These are phyloP conservation scores for Teratosphaeria epicoccoides DNA, from an alignment of 2,329 filamentous ascomycete genomes.

Conservation along the genomic window DNA sequence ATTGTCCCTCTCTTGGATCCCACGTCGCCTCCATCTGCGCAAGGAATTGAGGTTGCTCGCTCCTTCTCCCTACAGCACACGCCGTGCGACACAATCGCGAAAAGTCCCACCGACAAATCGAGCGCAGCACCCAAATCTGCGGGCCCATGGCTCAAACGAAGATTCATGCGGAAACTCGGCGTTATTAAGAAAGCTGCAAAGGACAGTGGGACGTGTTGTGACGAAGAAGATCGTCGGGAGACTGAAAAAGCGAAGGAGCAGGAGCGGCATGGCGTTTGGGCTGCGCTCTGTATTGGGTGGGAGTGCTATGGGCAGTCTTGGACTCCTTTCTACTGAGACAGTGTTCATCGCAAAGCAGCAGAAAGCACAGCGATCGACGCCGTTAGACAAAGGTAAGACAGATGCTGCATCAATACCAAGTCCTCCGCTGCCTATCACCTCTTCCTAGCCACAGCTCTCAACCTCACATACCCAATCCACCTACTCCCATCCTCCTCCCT, in stretches of 20 bases:
- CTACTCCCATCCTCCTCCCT: slow-evolving; percentile 47
- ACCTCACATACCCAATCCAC: slow-evolving; percentile 39
- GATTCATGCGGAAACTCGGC: not conserved
- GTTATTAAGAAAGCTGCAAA: not conserved
- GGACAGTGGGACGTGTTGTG: too few species aligned
- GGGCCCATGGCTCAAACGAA: not conserved
- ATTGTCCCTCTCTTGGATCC: too few species aligned
- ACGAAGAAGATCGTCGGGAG: not conserved
- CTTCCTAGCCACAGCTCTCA: slow-evolving; percentile 33
- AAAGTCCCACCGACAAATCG: not conserved
- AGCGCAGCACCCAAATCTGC: not conserved
- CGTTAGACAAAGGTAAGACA: too few species aligned
- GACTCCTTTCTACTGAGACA: not conserved
- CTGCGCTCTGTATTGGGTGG: not conserved
- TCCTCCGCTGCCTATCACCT: too few species aligned
- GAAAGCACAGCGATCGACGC: too few species aligned
- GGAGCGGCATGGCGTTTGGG: not conserved
- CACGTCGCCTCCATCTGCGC: not conserved
- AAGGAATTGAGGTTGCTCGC: not conserved
- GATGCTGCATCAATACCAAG: too few species aligned
- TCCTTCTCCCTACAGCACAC: not conserved
- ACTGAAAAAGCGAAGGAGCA: not conserved
- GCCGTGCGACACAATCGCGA: not conserved
- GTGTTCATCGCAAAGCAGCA: too few species aligned
- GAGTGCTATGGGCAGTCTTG: not conserved